Base-by-base conservation (phyloP, 2,329 filamentous ascomycete genomes). In the Neoarthrinium moseri region DNA sequence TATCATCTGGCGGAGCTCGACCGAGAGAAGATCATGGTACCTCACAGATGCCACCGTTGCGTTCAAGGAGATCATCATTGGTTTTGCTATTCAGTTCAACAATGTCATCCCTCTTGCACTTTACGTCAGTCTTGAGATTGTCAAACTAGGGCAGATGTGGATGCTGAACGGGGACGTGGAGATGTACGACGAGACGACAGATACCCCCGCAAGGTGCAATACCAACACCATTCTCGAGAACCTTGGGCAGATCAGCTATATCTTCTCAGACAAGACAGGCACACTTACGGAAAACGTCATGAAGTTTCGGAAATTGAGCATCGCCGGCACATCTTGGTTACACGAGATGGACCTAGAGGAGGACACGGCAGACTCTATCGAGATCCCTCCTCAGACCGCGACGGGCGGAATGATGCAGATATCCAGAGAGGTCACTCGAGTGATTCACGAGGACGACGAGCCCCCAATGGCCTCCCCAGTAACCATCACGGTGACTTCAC, bases 221-320 rank as follows among this genome's bases (percentile, higher is more conserved):
- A 96, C 91, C 1, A 95, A 94, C 23, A 96, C 92, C 1, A 96
- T 97, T 60, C 84, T 96, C 49, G 91, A 96, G 61, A 92, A 97
- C 59, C 74, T 96, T 1, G 91, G 91, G 0, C 92, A 96, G 68
- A 83, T 97, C 49, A 89, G 78, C 53, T 94, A 95, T 58, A 81
- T 95, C 17, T 95, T 97, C 57, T 95, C 90, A 0, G 91, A 96
- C 65, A 96, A 96, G 70, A 96, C 91, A 0, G 91, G 91, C 2
- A 97, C 91, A 0, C 72, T 97, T 54, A 97, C 91, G 2, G 91
- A 96, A 57, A 97, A 97, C 55, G 77, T 90, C 10, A 96, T 97
- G 92, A 89, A 90, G 51, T 96, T 96, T 62, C 86, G 91, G 34
- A 96, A 95, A 63, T 78, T 96, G 67, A 95, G 88, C 56, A 84